Evolutionary conservation across 139 green algal species (phyloP), one percentile per base, ranked within the genome.

Genomic region (Chlamydomonas sp.): DNA sequence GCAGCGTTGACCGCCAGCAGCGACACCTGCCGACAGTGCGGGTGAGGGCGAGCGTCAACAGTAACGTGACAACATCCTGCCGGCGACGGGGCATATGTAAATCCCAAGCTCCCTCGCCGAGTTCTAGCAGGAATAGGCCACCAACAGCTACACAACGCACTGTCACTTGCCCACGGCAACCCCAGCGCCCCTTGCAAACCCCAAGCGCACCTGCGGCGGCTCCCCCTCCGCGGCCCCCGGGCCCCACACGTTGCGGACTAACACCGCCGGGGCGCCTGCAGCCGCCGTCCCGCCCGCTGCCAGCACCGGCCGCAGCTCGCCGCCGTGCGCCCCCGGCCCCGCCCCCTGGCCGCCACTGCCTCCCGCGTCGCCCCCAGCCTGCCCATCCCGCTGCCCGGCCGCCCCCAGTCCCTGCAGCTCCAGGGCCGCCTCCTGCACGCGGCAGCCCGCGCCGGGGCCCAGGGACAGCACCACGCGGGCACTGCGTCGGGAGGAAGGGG

Each of bases 381-480:
- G 31, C 31, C 31, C 31, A 49, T 49, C 31, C 31, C 31, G 31
- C 31, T 49, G 31, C 31, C 31, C 31, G 31, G 31, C 31, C 31
- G 31, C 31, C 31, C 31, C 31, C n/a, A 77, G 71, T 1, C 74
- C 74, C 74, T 63, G 3, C 10, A 78, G 14, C 1, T 61, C 49
- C 49, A 87, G 7, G 6, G 72, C n/a, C 17, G 18, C n/a, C 3
- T 87, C 83, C 0, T 62, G 31, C 4, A 87, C 83, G 12, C 15
- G 20, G 73, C 83, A 87, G 16, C 83, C 73, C 0, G 14, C 4
- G 6, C 73, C 62, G 0, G 83, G 83, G 15, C 80, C 18, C 4
- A 87, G 61, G 18, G 83, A 58, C 20, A 80, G 12, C 20, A 87
- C 73, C 72, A 80, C 83, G 2, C 83, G 83, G 1, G 83, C 83